These are phyloP conservation scores for Metarhizium rileyi DNA, from an alignment of 2,329 filamentous ascomycete species.

Conservation along the genomic window DNA sequence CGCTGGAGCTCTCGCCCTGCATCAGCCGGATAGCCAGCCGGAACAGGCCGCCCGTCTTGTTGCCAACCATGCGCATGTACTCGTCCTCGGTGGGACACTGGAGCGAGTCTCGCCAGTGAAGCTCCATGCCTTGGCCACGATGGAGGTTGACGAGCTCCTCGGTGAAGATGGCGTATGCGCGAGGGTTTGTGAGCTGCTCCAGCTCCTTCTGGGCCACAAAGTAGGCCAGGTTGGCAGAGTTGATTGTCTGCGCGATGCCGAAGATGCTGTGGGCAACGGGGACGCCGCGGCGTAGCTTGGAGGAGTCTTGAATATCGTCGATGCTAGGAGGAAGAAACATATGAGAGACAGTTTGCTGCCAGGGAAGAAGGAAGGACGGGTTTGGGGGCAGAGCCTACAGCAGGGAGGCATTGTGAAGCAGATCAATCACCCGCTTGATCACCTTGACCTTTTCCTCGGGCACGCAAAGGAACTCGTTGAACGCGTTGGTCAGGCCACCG, in stretches of 20 bases:
- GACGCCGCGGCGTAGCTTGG: conserved; percentile 34
- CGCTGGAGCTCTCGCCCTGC: conserved; percentile 49
- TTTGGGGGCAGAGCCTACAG: conserved; percentile 7
- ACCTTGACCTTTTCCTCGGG: conserved; percentile 54
- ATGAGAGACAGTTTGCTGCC: conserved; percentile 21
- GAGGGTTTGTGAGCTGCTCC: conserved; percentile 50
- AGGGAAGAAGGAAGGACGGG: no score
- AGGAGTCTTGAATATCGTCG: conserved; percentile 41
- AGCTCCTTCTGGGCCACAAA: conserved; percentile 29
- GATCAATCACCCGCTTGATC: conserved; percentile 65
- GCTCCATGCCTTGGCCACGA: conserved; percentile 73
- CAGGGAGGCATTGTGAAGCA: conserved; percentile 54
- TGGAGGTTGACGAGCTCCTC: conserved; percentile 73
- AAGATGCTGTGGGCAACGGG: conserved; percentile 40
- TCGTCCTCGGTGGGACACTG: conserved; percentile 72
- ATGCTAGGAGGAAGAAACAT: conserved; percentile 41
- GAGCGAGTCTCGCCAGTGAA: conserved; percentile 73
- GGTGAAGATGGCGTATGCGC: conserved; percentile 57
- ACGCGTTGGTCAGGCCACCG: conserved; percentile 32
- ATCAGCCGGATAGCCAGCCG: conserved; percentile 72
- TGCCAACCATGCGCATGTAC: conserved; percentile 76
- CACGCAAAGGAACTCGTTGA: conserved; percentile 66
- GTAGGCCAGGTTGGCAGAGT: conserved; percentile 39
- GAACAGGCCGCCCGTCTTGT: conserved; percentile 77
- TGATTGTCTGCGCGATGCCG: conserved; percentile 40